A percentile compares a stretch with the other conserved stretches of the same genome.
Evolutionary conservation across 306 rosid genomes (phyloP).

Genomic region (Rubus parviflorus): DNA sequence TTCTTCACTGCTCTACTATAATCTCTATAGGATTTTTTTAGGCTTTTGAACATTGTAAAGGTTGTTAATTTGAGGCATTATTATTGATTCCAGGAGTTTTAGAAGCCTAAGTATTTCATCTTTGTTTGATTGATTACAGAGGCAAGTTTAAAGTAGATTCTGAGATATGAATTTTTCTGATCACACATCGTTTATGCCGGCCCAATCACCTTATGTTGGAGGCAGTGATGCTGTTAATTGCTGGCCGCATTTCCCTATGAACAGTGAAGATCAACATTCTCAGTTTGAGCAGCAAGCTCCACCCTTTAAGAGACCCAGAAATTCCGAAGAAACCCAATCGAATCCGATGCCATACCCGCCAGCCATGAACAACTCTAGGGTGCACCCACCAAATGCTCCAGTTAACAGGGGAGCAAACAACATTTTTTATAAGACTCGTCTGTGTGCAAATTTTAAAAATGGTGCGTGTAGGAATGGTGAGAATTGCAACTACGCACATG

Average conservation of each 20-base stretch:
- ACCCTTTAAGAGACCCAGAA: constrained; percentile 59
- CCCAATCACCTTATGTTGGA: constrained; percentile 38
- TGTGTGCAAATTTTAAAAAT: constrained; percentile 66
- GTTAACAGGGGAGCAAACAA: constrained; percentile 56
- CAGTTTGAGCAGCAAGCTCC: constrained; percentile 39
- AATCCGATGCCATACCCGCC: constrained; percentile 32
- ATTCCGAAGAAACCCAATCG: constrained; percentile 44
- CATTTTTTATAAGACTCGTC: constrained; percentile 87
- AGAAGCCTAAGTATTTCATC: neutral
- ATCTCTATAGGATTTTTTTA: neutral
- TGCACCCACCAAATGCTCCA: constrained; percentile 39
- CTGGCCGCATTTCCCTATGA: constrained; percentile 56
- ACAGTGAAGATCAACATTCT: constrained; percentile 46
- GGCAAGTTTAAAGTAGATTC: constrained; percentile 14
- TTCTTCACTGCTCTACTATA: neutral
- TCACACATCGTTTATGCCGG: constrained; percentile 39
- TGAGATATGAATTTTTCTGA: constrained; percentile 59
- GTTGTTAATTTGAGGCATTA: neutral
- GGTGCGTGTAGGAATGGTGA: constrained; percentile 82
- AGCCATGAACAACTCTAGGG: constrained; percentile 31
- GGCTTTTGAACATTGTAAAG: neutral
- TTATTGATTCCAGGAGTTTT: neutral
- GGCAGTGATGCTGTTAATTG: constrained; percentile 55
- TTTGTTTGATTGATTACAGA: constrained; percentile 21
- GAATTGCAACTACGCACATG: constrained; percentile 93